Evolutionary conservation across 306 rosid species (phyloP).

Genomic region (Acacia melanoxylon): DNA sequence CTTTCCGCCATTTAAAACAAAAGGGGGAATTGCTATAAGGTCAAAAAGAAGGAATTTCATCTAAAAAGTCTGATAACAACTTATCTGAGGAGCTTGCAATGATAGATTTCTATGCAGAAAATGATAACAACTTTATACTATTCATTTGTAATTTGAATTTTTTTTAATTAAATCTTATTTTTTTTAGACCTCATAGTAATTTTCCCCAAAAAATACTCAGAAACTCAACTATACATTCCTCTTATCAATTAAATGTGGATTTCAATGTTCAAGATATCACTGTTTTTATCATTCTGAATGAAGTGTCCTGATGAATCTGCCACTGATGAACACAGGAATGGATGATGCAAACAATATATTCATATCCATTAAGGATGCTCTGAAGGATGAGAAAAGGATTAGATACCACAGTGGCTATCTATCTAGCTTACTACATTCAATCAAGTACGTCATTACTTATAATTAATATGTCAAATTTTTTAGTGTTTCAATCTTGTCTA

Average conservation of each 20-base stretch:
- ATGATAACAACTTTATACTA: no score
- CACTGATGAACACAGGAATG: background rate
- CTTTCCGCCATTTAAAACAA: background rate
- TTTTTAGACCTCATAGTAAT: no score
- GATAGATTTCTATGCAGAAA: no score
- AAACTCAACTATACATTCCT: background rate
- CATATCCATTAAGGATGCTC: conserved; percentile 37
- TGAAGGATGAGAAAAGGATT: conserved; percentile 65
- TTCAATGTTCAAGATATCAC: background rate
- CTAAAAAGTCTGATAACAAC: no score
- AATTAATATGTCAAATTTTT: no score
- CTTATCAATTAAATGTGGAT: background rate
- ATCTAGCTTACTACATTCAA: conserved; percentile 49
- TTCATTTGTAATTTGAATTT: no score
- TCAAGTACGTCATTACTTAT: background rate
- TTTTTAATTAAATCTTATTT: no score
- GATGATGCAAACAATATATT: conserved; percentile 4
- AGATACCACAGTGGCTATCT: conserved; percentile 58
- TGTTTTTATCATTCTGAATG: background rate
- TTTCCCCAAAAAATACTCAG: background rate
- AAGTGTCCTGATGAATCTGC: background rate
- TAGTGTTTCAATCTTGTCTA: no score
- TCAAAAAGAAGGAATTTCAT: no score
- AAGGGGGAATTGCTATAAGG: no score
- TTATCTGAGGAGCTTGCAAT: no score